A percentile compares a stretch with the other conserved stretches of the same genome.
Conservation (phyloP, 768 basidiomycete genomes). For the Russula sp. region DNA sequence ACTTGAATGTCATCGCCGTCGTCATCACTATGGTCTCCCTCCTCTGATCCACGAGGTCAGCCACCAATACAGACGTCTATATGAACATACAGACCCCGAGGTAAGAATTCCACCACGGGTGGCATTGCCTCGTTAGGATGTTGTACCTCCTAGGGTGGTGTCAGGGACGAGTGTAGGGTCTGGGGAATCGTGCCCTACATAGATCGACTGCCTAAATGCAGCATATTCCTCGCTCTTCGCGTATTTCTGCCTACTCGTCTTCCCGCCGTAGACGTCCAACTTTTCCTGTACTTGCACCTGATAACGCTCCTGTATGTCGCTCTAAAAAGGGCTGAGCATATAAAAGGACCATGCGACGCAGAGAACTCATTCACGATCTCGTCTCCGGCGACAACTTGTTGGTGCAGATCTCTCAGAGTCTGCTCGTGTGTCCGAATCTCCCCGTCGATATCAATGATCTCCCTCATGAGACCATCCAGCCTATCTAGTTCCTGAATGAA, state of each 20-base stretch:
- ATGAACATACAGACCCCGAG: slow-evolving; percentile 47
- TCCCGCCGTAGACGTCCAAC: slow-evolving; percentile 44
- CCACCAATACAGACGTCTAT: not conserved
- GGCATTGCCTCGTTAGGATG: slow-evolving; percentile 67
- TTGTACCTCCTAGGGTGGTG: slow-evolving; percentile 52
- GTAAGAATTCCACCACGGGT: slow-evolving; percentile 66
- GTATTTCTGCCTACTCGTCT: slow-evolving; percentile 78
- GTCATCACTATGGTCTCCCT: slow-evolving; percentile 72
- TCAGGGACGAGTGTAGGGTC: slow-evolving; percentile 1
- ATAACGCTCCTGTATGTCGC: slow-evolving; percentile 47
- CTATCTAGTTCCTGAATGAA: slow-evolving; percentile 44
- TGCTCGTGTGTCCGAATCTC: slow-evolving; percentile 55
- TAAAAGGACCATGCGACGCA: not conserved
- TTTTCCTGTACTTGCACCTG: slow-evolving; percentile 38
- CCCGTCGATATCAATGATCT: slow-evolving; percentile 57
- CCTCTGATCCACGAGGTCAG: slow-evolving; percentile 45
- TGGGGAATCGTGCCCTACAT: slow-evolving; percentile 27
- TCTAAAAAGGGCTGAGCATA: slow-evolving; percentile 34
- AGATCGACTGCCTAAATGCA: slow-evolving; percentile 58
- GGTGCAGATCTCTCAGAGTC: slow-evolving; percentile 49
- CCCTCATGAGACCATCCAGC: slow-evolving; percentile 63
- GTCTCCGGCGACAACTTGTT: slow-evolving; percentile 49
- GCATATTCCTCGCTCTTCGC: slow-evolving; percentile 53
- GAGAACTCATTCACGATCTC: slow-evolving; percentile 41
- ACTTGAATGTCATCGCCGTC: slow-evolving; percentile 86